A percentile compares a stretch with the other conserved stretches of the same genome.
Conservation (phyloP, 768 basidiomycete species). For the Neoboletus magnificus region DNA sequence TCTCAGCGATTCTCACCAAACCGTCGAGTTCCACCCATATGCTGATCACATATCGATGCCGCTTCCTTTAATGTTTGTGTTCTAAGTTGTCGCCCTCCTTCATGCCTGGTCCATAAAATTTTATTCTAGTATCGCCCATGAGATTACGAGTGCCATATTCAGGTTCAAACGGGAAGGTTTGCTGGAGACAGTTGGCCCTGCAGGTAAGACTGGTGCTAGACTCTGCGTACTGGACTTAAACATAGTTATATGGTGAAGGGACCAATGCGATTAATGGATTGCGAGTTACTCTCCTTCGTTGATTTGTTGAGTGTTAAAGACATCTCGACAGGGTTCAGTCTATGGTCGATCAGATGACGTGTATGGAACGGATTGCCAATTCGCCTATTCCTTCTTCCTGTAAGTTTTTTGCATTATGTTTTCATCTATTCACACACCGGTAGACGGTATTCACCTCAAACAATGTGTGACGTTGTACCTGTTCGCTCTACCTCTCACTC, state of each 20-base stretch:
- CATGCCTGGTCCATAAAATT: neutral
- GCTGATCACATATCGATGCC: conserved; percentile 65
- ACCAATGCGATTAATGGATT: conserved; percentile 73
- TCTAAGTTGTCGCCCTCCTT: neutral
- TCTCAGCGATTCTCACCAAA: conserved; percentile 50
- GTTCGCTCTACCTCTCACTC: conserved; percentile 83
- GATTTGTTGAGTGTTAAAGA: conserved; percentile 4
- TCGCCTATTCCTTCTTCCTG: conserved; percentile 80
- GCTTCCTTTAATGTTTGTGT: conserved; percentile 70
- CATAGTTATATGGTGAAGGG: conserved; percentile 39
- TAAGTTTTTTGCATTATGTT: conserved; percentile 31
- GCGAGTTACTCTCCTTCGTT: conserved; percentile 34
- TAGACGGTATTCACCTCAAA: conserved; percentile 87
- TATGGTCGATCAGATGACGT: conserved; percentile 81
- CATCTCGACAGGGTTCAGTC: conserved; percentile 55
- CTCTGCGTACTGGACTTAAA: neutral
- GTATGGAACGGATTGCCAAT: conserved; percentile 90
- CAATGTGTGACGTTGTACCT: conserved; percentile 95
- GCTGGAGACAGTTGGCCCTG: conserved; percentile 87
- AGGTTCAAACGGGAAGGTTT: conserved; percentile 75
- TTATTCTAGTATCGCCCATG: conserved; percentile 70
- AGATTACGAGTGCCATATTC: conserved; percentile 67
- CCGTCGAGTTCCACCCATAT: conserved; percentile 58
- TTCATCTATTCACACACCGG: conserved; percentile 12
- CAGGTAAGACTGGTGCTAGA: conserved; percentile 45